Percentiles rank a stretch among this genome's conserved stretches.
These are phyloP conservation scores for Nicotiana undulata DNA, from an alignment of 257 asterid genomes.

Conservation along the genomic window DNA sequence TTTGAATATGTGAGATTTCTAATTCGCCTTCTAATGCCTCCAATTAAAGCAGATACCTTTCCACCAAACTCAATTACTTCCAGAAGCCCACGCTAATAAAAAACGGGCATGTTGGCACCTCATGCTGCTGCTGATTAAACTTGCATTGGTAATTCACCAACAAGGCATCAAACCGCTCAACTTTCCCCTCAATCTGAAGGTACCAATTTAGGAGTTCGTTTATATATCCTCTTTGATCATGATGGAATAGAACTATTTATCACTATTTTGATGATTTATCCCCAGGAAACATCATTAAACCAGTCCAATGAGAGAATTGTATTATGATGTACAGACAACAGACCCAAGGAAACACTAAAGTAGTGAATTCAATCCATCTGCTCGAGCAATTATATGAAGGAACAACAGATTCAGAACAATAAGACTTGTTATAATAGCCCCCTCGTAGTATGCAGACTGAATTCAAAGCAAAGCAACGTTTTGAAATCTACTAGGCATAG, in stretches of 20 bases:
- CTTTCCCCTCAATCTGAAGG: not conserved
- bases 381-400: not conserved
- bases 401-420: not conserved
- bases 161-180: not conserved
- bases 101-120: not conserved
- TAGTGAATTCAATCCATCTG: not conserved
- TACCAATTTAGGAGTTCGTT: not conserved
- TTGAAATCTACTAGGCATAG: not conserved
- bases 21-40: not conserved
- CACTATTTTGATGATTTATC: not conserved
- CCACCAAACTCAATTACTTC: not conserved
- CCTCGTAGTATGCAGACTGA: not conserved
- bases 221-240: not conserved
- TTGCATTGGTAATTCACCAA: not conserved
- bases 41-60: not conserved
- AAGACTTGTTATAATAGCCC: not conserved
- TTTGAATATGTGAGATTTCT: conserved; percentile 8
- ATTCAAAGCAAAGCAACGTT: not conserved
- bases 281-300: not conserved
- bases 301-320: not conserved
- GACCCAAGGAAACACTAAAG: not conserved
- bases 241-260: not conserved
- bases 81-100: not conserved
- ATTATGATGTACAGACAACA: not conserved
- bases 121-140: not conserved